Evolutionary conservation across 75 land plant genomes (phyloP), one percentile per base, ranked within the genome.

Genomic region (Adiantum capillusveneris): DNA sequence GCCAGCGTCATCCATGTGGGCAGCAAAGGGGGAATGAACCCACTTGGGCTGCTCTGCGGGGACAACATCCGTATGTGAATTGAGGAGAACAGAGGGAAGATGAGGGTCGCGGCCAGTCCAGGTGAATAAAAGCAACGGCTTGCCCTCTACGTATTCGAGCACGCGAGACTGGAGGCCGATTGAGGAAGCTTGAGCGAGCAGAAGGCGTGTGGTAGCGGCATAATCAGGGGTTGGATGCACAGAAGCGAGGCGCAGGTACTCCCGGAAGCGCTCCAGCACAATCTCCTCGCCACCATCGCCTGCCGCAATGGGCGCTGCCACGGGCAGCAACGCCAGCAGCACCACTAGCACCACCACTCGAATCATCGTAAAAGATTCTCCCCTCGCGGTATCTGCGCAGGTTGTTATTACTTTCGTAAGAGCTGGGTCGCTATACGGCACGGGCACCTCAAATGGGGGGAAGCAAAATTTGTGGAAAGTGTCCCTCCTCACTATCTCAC

Each of bases 61-160:
- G 31, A 93, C 98, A 26, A 93, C 95, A 53, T 93, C 98, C 20
- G 76, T 85, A 68, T 93, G 98, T 16, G 98, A 93, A 70, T 93
- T 88, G 59, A 93, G 81, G 22, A 93, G 83, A 52, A 93, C 58
- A 48, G 98, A 79, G 16, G 84, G 80, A 31, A 93, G 82, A 11
- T 28, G n/a, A 3, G 81, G 75, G 31, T 76, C 22, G 11, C 55
- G 64, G 14, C 98, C 98, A 0, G 76, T 64, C 98, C 98, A 93
- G n/a, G 75, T 74, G 69, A 93, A 66, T 57, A 93, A 68, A 31
- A 93, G 53, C 14, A 93, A 29, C 0, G 98, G 98, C 56, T 93
- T 93, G n/a, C 73, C 77, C 7, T 68, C 19, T 19, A 63, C 81
- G 67, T 83, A 79, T 42, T 83, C 87, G 1, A 83, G 71, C 28